Evolutionary conservation across 176 grass and related monocot genomes (phyloP).

Genomic region (Dendrocalamus sinicus): DNA sequence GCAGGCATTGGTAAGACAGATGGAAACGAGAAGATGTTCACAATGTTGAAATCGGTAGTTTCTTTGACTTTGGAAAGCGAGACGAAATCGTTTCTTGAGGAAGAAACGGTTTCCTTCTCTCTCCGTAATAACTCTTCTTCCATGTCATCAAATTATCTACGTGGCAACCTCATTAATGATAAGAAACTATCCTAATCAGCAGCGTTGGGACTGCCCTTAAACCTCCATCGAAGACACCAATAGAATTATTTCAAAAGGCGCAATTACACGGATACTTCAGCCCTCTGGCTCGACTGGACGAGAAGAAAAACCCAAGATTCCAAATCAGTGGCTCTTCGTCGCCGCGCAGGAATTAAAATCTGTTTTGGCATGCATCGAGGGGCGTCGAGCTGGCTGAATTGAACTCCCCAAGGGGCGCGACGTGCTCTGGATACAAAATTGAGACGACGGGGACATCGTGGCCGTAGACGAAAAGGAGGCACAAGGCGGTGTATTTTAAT

Average conservation of each 20-base stretch:
- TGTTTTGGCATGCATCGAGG: background rate
- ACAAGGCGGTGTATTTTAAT: background rate
- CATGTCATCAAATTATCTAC: too few species aligned
- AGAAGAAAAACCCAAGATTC: background rate
- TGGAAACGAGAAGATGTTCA: too few species aligned
- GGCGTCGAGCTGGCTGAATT: background rate
- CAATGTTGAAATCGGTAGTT: too few species aligned
- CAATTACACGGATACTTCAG: background rate
- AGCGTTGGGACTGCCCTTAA: too few species aligned
- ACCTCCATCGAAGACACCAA: background rate
- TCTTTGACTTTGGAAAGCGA: too few species aligned
- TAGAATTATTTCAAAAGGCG: background rate
- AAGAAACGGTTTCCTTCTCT: too few species aligned
- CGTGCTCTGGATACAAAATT: background rate
- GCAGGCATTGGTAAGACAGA: too few species aligned
- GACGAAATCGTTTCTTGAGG: too few species aligned
- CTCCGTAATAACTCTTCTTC: too few species aligned
- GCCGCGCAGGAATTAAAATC: background rate
- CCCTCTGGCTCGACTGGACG: too few species aligned
- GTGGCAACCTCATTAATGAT: too few species aligned
- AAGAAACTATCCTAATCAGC: too few species aligned
- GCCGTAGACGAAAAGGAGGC: background rate
- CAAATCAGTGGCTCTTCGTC: slow-evolving; percentile 34
- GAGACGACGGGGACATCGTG: background rate
- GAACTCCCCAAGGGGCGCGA: background rate